Evolutionary conservation across 768 basidiomycete genomes (phyloP).

Genomic region (Leccinum fibrillosum): DNA sequence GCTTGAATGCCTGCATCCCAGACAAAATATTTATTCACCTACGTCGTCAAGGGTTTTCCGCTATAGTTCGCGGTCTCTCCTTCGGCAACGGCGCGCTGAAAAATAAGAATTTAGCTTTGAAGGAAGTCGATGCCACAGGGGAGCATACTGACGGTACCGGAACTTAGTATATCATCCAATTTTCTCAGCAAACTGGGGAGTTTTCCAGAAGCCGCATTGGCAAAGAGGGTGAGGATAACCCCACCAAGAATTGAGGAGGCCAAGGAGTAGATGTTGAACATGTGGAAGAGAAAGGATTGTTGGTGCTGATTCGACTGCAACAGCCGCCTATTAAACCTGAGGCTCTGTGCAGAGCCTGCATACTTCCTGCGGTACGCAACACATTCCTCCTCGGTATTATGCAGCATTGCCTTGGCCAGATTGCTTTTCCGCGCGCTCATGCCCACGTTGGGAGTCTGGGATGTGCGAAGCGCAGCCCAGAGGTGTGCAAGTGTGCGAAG

Average conservation of each 20-base stretch:
- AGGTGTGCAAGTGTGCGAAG: too few species aligned
- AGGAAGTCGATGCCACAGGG: neutral
- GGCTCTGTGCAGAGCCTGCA: neutral
- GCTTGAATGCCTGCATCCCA: too few species aligned
- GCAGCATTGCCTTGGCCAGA: neutral
- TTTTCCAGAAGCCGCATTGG: slow-evolving; percentile 7
- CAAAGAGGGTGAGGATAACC: slow-evolving; percentile 9
- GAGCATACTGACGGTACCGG: slow-evolving; percentile 7
- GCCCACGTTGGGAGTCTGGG: neutral
- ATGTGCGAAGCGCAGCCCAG: too few species aligned
- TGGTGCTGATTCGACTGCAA: neutral
- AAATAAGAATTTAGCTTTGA: neutral
- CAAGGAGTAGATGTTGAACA: slow-evolving; percentile 3
- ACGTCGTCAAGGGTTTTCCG: too few species aligned
- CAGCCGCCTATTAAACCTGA: neutral
- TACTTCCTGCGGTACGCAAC: neutral
- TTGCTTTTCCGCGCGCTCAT: neutral
- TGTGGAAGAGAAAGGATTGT: neutral
- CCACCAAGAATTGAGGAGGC: too few species aligned
- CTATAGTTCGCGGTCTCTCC: neutral
- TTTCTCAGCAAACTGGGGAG: slow-evolving; percentile 7
- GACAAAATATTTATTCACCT: too few species aligned
- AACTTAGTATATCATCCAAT: slow-evolving; percentile 1
- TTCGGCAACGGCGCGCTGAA: neutral
- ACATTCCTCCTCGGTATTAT: neutral